These are phyloP conservation scores for Alternaria tenuissima DNA, from an alignment of 2,329 filamentous ascomycete species.

Conservation along the genomic window DNA sequence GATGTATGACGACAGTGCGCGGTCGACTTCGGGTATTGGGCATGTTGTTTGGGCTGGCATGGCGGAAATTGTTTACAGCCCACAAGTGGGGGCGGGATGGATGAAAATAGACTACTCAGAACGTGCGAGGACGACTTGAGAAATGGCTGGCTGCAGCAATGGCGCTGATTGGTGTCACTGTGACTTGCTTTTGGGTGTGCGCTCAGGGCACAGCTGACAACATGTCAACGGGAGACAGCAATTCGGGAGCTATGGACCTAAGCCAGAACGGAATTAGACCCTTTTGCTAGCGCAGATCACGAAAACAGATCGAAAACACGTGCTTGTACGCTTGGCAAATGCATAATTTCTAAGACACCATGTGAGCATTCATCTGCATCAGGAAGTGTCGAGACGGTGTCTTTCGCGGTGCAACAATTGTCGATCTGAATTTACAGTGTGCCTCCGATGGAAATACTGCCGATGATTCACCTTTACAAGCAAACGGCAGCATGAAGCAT, in stretches of 20 bases:
- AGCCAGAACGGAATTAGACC: neutral
- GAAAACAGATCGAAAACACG: constrained; percentile 4
- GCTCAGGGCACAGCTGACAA: neutral
- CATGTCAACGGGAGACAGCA: constrained; percentile 2
- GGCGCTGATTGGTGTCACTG: neutral
- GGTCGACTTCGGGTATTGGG: constrained; percentile 50
- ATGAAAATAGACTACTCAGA: neutral
- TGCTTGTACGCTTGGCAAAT: constrained; percentile 1
- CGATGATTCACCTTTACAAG: neutral
- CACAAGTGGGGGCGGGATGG: neutral
- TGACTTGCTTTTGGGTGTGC: neutral
- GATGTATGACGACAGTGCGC: constrained; percentile 47
- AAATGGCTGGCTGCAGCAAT: neutral
- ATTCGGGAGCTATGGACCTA: constrained; percentile 1
- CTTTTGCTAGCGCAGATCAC: constrained; percentile 3
- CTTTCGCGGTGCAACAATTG: neutral
- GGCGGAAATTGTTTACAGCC: constrained; percentile 2
- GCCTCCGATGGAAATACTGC: neutral
- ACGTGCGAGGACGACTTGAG: neutral
- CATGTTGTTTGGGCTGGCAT: constrained; percentile 42
- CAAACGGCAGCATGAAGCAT: neutral
- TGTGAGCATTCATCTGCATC: neutral
- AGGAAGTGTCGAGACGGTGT: constrained; percentile 1
- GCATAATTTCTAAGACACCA: neutral
- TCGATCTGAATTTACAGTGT: constrained; percentile 5